Conservation (phyloP, 2,329 filamentous ascomycete species). For the Aspergillus quadrilineatus region DNA sequence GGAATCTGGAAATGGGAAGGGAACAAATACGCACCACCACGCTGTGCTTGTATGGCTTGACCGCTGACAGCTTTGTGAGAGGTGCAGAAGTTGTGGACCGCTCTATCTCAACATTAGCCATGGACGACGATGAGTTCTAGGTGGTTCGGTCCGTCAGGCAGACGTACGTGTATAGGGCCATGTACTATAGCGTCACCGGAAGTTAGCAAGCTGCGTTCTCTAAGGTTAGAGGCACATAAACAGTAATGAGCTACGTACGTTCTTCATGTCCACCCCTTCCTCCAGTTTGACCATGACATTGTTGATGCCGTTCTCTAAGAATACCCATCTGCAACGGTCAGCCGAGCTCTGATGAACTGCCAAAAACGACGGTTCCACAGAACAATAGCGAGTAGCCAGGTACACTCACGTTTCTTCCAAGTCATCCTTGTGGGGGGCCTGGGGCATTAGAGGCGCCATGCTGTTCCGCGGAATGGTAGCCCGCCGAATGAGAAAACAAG, state of each 20-base stretch:
- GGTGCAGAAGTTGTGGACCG: constrained; percentile 98
- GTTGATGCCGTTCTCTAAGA: constrained; percentile 82
- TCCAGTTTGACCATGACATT: constrained; percentile 92
- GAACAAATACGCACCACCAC: constrained; percentile 61
- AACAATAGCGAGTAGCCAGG: not conserved
- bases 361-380: not conserved
- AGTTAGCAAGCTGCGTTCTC: not conserved
- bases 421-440: constrained; percentile 57
- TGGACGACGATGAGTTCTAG: not conserved
- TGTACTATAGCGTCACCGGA: constrained; percentile 61
- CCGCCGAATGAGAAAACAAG: not conserved
- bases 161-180: constrained; percentile 86
- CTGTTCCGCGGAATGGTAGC: constrained; percentile 15
- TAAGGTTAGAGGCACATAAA: constrained; percentile 10
- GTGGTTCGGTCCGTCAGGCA: not conserved
- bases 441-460: constrained; percentile 42
- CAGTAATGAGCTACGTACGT: constrained; percentile 52
- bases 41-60: constrained; percentile 57
- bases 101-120: constrained; percentile 49
- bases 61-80: constrained; percentile 83
- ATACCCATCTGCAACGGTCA: constrained; percentile 69
- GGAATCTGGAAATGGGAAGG: not conserved
- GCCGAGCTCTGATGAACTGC: constrained; percentile 5
- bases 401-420: constrained; percentile 60
- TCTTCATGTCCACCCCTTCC: constrained; percentile 89